Evolutionary conservation across 805 yeast species (phyloP).

Genomic region (Teunomyces panamensis): DNA sequence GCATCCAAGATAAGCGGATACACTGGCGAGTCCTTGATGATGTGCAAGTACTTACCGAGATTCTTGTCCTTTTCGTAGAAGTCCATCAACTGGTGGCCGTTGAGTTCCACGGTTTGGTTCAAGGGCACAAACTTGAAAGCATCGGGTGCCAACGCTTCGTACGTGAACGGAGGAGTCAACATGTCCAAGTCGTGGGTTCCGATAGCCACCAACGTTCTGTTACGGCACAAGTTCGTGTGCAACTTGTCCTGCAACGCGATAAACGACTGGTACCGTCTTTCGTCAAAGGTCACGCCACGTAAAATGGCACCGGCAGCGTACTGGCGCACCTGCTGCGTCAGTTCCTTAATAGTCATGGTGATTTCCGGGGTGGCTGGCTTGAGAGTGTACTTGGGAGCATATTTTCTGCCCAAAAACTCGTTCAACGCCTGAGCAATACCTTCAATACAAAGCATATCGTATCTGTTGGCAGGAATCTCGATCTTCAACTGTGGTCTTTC

Average conservation of each 20-base stretch:
- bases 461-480: slow-evolving; percentile 97
- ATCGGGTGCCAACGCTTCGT: slow-evolving; percentile 78
- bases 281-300: slow-evolving; percentile 77
- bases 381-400: slow-evolving; percentile 66
- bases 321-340: slow-evolving; percentile 77
- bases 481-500: slow-evolving; percentile 97
- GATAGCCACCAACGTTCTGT: slow-evolving; percentile 95
- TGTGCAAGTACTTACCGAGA: slow-evolving; percentile 82
- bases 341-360: slow-evolving; percentile 68
- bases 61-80: slow-evolving; percentile 90
- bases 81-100: slow-evolving; percentile 78
- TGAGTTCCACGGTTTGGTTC: slow-evolving; percentile 65
- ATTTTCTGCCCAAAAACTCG: slow-evolving; percentile 72
- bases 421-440: slow-evolving; percentile 95
- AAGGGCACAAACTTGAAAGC: slow-evolving; percentile 74
- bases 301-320: slow-evolving; percentile 94
- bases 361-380: slow-evolving; percentile 58
- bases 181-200: slow-evolving; percentile 96
- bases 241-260: slow-evolving; percentile 94
- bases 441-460: slow-evolving; percentile 96
- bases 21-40: slow-evolving; percentile 83
- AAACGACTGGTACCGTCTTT: slow-evolving; percentile 88
- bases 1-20: slow-evolving; percentile 87
- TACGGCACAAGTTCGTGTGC: slow-evolving; percentile 93
- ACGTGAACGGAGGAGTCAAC: slow-evolving; percentile 77